Evolutionary conservation across 2,329 filamentous ascomycete species (phyloP).

Genomic region (Stenocarpella maydis): DNA sequence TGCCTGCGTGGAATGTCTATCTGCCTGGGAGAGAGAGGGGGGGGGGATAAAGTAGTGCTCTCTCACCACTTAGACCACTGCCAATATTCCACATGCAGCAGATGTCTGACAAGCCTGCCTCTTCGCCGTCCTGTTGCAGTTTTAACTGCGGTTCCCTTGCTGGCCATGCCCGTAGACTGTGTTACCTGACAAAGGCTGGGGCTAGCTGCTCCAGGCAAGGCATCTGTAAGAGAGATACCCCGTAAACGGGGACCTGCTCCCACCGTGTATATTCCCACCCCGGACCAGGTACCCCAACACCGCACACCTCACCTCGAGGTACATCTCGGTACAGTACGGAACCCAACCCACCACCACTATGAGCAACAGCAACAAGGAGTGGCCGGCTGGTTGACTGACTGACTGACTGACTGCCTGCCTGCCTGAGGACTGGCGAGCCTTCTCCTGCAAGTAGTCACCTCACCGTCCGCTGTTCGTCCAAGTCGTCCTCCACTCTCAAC

Average conservation of each 20-base stretch:
- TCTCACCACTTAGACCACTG: background rate
- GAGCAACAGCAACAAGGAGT: slow-evolving; percentile 3
- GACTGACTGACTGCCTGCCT: background rate
- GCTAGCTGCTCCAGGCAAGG: slow-evolving; percentile 18
- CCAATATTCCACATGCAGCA: slow-evolving; percentile 3
- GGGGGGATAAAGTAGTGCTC: too few species aligned
- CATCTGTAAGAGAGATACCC: background rate
- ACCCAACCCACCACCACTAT: background rate
- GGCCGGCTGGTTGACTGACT: too few species aligned
- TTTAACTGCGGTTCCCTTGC: slow-evolving; percentile 2
- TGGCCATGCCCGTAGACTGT: background rate
- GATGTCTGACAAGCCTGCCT: background rate
- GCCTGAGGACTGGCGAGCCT: background rate
- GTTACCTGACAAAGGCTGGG: slow-evolving; percentile 11
- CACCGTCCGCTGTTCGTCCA: slow-evolving; percentile 27
- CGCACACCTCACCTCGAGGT: background rate
- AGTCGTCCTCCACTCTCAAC: slow-evolving; percentile 28
- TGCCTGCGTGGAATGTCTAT: background rate
- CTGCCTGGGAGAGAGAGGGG: too few species aligned
- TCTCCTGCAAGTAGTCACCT: slow-evolving; percentile 26
- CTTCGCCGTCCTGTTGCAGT: slow-evolving; percentile 10
- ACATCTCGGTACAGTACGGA: slow-evolving; percentile 17
- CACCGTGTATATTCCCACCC: slow-evolving; percentile 7
- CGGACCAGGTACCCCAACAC: slow-evolving; percentile 6
- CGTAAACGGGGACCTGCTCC: too few species aligned